Conservation (phyloP, 2,329 filamentous ascomycete species). For the Paraphaeosphaeria minitans region DNA sequence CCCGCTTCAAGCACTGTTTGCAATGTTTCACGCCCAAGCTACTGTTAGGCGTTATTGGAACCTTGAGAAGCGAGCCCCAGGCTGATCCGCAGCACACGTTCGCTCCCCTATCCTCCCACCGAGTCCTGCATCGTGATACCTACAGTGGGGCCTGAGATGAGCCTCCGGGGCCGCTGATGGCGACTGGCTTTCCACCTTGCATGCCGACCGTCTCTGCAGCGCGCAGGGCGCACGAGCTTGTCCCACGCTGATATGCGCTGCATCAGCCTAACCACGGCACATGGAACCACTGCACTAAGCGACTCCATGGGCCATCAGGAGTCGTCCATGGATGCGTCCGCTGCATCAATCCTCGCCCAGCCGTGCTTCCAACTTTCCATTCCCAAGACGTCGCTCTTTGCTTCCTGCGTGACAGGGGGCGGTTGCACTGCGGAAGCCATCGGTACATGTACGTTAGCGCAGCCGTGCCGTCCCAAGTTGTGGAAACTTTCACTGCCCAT, state of each 20-base stretch:
- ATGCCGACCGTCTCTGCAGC: not conserved
- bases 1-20: conserved; percentile 16
- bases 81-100: not conserved
- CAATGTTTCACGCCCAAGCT: conserved; percentile 19
- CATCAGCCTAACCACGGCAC: not conserved
- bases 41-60: conserved; percentile 15
- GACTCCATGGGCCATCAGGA: not conserved
- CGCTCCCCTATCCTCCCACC: not conserved
- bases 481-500: not conserved
- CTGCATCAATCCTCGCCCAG: not conserved
- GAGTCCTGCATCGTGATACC: not conserved
- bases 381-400: not conserved
- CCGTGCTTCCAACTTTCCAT: not conserved
- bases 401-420: not conserved
- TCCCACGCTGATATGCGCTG: not conserved
- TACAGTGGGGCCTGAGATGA: no score
- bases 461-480: conserved; percentile 2
- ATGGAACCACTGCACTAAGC: not conserved
- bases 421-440: conserved; percentile 1
- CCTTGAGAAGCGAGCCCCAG: not conserved
- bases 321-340: not conserved
- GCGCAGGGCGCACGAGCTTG: conserved; percentile 1
- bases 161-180: conserved; percentile 3
- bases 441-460: not conserved
- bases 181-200: not conserved